Conservation (phyloP, 2,329 filamentous ascomycete species). For the Pseudodiploospora longispora region DNA sequence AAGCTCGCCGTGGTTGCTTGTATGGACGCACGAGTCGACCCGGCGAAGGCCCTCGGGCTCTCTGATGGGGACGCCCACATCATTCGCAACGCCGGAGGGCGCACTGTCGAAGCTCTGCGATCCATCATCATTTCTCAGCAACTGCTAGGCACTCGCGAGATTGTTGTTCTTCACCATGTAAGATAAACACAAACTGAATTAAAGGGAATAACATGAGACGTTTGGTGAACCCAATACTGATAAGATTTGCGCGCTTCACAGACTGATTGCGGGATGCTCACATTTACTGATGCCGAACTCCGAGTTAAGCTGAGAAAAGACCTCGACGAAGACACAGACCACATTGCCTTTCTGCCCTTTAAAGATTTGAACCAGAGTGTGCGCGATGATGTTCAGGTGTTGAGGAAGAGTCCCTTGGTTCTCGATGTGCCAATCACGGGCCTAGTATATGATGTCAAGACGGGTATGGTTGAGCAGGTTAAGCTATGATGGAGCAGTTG, state of each 20-base stretch:
- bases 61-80: conserved; percentile 70
- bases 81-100: conserved; percentile 65
- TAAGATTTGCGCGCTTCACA: conserved; percentile 5
- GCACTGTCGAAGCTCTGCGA: conserved; percentile 60
- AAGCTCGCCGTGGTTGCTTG: conserved; percentile 52
- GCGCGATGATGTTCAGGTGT: conserved; percentile 53
- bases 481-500: not conserved
- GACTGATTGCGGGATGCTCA: conserved; percentile 52
- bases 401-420: conserved; percentile 53
- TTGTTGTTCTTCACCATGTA: conserved; percentile 63
- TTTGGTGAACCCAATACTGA: too few relatives aligned
- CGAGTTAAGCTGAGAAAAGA: conserved; percentile 49
- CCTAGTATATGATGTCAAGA: conserved; percentile 74
- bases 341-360: conserved; percentile 60
- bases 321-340: conserved; percentile 41
- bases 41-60: conserved; percentile 61
- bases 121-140: conserved; percentile 74
- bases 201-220: too few relatives aligned
- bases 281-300: conserved; percentile 53
- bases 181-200: too few relatives aligned
- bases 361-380: conserved; percentile 56
- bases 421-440: conserved; percentile 57
- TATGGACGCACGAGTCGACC: conserved; percentile 72
- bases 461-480: conserved; percentile 42
- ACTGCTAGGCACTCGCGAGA: conserved; percentile 66